Evolutionary conservation across 441 rosid genomes (phyloP), one percentile per base, ranked within the genome.

Genomic region (Adansonia rubrostipa): DNA sequence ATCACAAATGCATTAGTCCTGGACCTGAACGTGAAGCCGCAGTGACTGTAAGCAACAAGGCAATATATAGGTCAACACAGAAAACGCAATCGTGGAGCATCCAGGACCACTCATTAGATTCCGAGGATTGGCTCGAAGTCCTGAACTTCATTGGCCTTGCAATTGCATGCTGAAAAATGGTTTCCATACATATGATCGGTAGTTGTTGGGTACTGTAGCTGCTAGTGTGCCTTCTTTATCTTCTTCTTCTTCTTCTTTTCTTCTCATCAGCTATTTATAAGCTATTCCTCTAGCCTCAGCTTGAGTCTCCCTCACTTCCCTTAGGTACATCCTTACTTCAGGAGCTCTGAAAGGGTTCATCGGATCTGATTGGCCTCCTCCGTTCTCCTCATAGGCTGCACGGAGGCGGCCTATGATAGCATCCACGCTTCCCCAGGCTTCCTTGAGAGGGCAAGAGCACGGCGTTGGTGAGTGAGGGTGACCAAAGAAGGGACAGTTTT

Each of bases 351-450:
- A 89, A 0, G 92, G 91, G 78, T 87, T 89, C 9, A 87, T 89
- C 80, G 36, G 36, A 33, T 85, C 91, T 4, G 87, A 87, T 62
- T 84, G 82, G 17, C 36, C 36, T 33, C 92, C 92, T 15, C 92
- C 91, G 74, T 89, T 87, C 78, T 87, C 92, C 61, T 89, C 91
- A 10, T 82, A 89, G 60, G 92, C 90, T 0, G 89, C 91, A 13
- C 91, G 87, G 68, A 89, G 88, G 28, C 92, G 90, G n/a, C 92
- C 88, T 28, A 89, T 76, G 64, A 87, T 87, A 1, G 91, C 91
- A 57, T 89, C 88, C 20, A 88, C 85, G 73, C 89, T 86, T n/a
- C 89, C 89, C 91, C 91, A 88, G 36, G 88, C 89, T 63, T 87
- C 88, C 14, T 82, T 84, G 66, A 88, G 88, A 5, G 91, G 91